Conservation (phyloP, 2,329 filamentous ascomycete species). For the Lasiodiplodia theobromae region DNA sequence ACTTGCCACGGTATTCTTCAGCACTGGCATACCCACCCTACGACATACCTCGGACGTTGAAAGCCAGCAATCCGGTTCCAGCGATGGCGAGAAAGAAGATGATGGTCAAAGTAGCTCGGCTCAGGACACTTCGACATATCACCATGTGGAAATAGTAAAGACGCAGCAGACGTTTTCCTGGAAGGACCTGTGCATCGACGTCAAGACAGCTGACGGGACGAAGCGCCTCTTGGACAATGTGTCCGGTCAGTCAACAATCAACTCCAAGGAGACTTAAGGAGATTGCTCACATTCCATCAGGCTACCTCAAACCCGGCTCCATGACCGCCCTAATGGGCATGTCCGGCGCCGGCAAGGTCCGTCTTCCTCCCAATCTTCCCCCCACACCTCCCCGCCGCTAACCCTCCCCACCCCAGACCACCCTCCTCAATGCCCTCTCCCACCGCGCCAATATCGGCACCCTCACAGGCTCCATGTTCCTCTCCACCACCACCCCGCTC, state of each 20-base stretch:
- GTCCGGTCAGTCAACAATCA: not conserved
- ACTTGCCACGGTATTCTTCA: constrained; percentile 3
- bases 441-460: constrained; percentile 74
- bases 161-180: not conserved
- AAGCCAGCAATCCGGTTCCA: not conserved
- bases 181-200: constrained; percentile 2
- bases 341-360: constrained; percentile 49
- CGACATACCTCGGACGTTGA: not conserved
- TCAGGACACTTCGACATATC: not conserved
- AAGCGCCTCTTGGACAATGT: constrained; percentile 2
- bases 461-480: constrained; percentile 73
- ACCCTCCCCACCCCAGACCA: constrained; percentile 62
- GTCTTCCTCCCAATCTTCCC: not conserved
- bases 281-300: not conserved
- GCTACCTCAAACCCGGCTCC: constrained; percentile 76
- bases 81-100: not conserved
- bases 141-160: not conserved
- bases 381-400: not conserved
- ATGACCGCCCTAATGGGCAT: constrained; percentile 83
- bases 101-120: not conserved
- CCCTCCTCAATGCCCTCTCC: constrained; percentile 78
- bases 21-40: not conserved
- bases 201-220: not conserved
- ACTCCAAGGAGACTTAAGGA: not conserved
- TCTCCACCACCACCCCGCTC: constrained; percentile 71